phyloP scores from a whole-genome alignment of 2,329 filamentous ascomycete genomes.

The Basipetospora chlamydospora region DNA sequence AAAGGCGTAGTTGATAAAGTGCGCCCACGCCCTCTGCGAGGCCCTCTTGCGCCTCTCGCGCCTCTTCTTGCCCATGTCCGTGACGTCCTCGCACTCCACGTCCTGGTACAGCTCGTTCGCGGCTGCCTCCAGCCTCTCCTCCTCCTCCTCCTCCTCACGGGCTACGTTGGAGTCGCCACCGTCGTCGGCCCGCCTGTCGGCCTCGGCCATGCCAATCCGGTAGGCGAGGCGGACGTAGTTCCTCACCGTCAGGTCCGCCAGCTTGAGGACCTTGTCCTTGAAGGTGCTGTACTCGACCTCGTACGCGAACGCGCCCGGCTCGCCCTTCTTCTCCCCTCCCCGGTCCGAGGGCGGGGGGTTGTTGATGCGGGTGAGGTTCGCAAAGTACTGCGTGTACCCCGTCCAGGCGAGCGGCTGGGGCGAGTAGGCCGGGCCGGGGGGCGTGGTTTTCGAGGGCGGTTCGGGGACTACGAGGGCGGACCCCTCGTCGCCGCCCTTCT shows the following conservation, averaged over 20 bases:
- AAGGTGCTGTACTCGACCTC: conserved; percentile 80
- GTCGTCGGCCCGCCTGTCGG: conserved; percentile 6
- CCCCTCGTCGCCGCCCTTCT: conserved; percentile 36
- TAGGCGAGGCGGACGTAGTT: conserved; percentile 69
- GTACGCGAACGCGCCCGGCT: conserved; percentile 53
- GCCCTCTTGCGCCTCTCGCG: conserved; percentile 30
- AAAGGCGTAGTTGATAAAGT: conserved; percentile 67
- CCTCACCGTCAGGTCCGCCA: conserved; percentile 72
- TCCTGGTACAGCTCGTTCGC: conserved; percentile 8
- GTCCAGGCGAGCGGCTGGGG: conserved; percentile 67
- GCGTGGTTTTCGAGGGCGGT: conserved; percentile 55
- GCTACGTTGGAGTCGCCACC: background rate
- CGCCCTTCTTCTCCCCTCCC: conserved; percentile 31
- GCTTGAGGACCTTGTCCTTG: conserved; percentile 56
- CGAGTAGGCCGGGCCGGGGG: conserved; percentile 81
- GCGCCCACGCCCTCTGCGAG: conserved; percentile 59
- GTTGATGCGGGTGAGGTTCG: conserved; percentile 85
- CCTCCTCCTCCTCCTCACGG: conserved; percentile 7
- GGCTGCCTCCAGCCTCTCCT: conserved; percentile 12
- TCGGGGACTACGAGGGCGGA: conserved; percentile 52
- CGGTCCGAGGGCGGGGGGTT: conserved; percentile 36
- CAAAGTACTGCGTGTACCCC: conserved; percentile 81
- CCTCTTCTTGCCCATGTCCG: conserved; percentile 32
- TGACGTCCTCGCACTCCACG: conserved; percentile 14
- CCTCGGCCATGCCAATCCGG: conserved; percentile 47